Evolutionary conservation across 345 rosid genomes (phyloP), one percentile per base, ranked within the genome.

Genomic region (Euphorbia peplus): DNA sequence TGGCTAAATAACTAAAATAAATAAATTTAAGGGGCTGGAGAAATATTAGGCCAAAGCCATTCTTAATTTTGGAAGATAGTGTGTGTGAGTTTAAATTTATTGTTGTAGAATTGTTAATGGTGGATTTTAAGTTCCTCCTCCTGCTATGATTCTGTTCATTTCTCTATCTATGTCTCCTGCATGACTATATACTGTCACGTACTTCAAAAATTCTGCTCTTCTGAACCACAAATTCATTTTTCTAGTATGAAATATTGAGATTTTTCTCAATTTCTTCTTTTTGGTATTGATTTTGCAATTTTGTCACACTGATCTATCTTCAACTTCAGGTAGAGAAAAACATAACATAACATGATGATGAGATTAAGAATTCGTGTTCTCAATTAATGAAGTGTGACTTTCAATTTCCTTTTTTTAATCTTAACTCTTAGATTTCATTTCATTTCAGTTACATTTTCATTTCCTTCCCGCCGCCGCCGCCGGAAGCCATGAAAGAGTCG

Each of bases 401-500:
- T 68, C 61, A 57, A 57, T 13, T 56, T 26, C 26, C 12, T 21
- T 21, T 47, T 37, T 16, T 55, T 55, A 10, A 1, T 18, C 16
- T 41, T n/a, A 42, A 30, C 30, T 30, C 21, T 44, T 11, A 4
- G 8, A 60, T 41, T 48, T 14, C 25, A 28, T 61, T 47, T 59
- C 18, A n/a, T 32, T 32, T 48, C 39, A 67, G 50, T 56, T 22
- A 4, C 35, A 52, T 47, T 35, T 58, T 0, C 16, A 52, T n/a
- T n/a, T n/a, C n/a, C n/a, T n/a, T n/a, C n/a, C n/a, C 13, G 7
- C 0, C 54, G 3, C 26, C 39, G 30, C 19, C 24, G 50, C 11
- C 14, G 75, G 82, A 79, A 32, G 73, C 86, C 12, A 82, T 75
- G 79, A 82, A 75, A 37, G 76, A 76, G 68, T 24, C 44, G 55